Evolutionary conservation across 306 rosid species (phyloP), one percentile per base, ranked within the genome.

Genomic region (Malus sylvestris): DNA sequence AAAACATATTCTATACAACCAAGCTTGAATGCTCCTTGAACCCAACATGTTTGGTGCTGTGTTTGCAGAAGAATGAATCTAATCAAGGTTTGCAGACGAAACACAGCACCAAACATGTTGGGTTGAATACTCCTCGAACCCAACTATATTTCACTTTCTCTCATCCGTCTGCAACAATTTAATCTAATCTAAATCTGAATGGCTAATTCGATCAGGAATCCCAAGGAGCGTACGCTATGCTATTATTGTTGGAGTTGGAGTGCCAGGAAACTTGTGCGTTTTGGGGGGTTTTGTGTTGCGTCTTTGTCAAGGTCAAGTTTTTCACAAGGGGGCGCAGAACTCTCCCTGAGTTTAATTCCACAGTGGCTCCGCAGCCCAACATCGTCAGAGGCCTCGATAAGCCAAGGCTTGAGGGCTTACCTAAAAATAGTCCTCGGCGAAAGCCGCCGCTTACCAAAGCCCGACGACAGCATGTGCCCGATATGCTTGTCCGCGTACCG

Each of bases 401-500:
- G 64, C 83, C 80, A 0, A 89, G 91, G 1, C 90, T 90, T 3
- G 91, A 83, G 55, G 40, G 88, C 92, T 0, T 92, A 83, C 58
- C 93, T 88, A 9, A 90, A 90, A 81, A 80, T 73, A 35, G 89
- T 90, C 6, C 67, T 88, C 2, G 92, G 91, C 0, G 85, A 88
- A 60, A 87, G 81, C 59, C 73, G 67, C 14, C 55, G 85, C 2
- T 62, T 89, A 9, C 94, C 86, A 4, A 83, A 71, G 81, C 82
- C 83, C 4, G 83, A 83, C 6, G 93, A 87, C 1, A 80, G 60
- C 10, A 82, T 64, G 0, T 92, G 97, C 80, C 67, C 96, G 40
- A 92, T 88, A 68, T 92, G 96, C 72, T 25, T 92, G 62, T 86
- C 90, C 0, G 90, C 90, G 55, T 92, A 92, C 59, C 68, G 66